A percentile compares a stretch with the other conserved stretches of the same genome.
Evolutionary conservation across 352 stramenopile species (phyloP).

Genomic region (Pythium guiyangense): DNA sequence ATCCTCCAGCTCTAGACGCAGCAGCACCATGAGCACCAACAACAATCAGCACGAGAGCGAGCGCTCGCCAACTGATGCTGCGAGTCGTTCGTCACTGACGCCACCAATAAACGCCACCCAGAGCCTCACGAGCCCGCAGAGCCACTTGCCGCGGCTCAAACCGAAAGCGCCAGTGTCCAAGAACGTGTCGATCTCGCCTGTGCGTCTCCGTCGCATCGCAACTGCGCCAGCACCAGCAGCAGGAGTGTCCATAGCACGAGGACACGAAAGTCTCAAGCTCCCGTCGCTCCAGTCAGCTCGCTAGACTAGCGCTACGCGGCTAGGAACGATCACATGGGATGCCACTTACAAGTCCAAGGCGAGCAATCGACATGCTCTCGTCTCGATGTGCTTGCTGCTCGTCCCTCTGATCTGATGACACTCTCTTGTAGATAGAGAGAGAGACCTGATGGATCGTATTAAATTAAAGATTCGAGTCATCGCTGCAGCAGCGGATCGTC

Average conservation of each 20-base stretch:
- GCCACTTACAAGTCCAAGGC: too few relatives aligned
- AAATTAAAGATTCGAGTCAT: too few relatives aligned
- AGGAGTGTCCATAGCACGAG: background rate
- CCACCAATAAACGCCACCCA: too few relatives aligned
- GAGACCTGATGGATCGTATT: too few relatives aligned
- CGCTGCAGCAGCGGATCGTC: too few relatives aligned
- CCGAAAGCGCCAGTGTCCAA: slow-evolving; percentile 10
- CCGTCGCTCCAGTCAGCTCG: slow-evolving; percentile 20
- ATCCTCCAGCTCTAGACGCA: background rate
- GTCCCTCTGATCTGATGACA: too few relatives aligned
- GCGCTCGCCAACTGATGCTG: background rate
- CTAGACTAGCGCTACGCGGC: too few relatives aligned
- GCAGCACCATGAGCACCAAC: background rate
- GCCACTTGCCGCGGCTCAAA: slow-evolving; percentile 18
- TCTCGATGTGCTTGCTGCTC: background rate
- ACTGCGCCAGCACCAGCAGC: slow-evolving; percentile 25
- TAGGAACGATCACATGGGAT: too few relatives aligned
- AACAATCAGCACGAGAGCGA: slow-evolving; percentile 10
- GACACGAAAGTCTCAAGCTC: slow-evolving; percentile 29
- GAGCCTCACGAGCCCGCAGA: slow-evolving; percentile 8
- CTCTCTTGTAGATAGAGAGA: too few relatives aligned
- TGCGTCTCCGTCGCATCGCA: slow-evolving; percentile 35
- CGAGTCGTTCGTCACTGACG: too few relatives aligned
- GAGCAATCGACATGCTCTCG: background rate
- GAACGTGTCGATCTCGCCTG: slow-evolving; percentile 24